phyloP scores from a whole-genome alignment of 169 alveolate species.

The Fabrea salina region DNA sequence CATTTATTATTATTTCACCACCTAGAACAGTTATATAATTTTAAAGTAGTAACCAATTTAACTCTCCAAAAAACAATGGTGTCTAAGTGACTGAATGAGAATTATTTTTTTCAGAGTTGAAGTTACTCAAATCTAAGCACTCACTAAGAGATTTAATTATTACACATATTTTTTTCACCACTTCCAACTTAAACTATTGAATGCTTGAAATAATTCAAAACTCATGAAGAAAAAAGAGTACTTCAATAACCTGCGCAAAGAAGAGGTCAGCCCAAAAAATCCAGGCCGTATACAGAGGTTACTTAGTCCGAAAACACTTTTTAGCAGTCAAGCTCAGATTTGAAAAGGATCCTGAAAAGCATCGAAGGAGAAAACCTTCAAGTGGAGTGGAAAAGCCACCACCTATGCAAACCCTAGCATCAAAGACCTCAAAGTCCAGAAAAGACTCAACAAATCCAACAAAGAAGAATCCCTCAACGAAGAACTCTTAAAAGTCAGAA shows the following conservation, averaged over 20 bases:
- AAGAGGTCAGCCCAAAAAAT: background rate
- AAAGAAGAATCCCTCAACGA: background rate
- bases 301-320: background rate
- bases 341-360: conserved; percentile 22
- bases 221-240: too few species aligned
- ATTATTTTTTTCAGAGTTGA: too few species aligned
- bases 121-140: too few species aligned
- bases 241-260: background rate
- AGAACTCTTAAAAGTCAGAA: background rate
- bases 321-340: background rate
- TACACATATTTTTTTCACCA: too few species aligned
- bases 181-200: too few species aligned
- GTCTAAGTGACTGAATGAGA: too few species aligned
- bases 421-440: background rate
- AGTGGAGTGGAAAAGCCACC: conserved; percentile 13
- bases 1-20: too few species aligned
- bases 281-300: conserved; percentile 11
- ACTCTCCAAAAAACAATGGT: too few species aligned
- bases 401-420: background rate
- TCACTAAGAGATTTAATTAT: too few species aligned
- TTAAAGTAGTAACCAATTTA: too few species aligned
- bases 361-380: background rate
- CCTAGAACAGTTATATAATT: too few species aligned
- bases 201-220: too few species aligned
- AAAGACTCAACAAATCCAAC: background rate